Base-by-base conservation (phyloP, 345 rosid species). In the Salix dunnii region DNA sequence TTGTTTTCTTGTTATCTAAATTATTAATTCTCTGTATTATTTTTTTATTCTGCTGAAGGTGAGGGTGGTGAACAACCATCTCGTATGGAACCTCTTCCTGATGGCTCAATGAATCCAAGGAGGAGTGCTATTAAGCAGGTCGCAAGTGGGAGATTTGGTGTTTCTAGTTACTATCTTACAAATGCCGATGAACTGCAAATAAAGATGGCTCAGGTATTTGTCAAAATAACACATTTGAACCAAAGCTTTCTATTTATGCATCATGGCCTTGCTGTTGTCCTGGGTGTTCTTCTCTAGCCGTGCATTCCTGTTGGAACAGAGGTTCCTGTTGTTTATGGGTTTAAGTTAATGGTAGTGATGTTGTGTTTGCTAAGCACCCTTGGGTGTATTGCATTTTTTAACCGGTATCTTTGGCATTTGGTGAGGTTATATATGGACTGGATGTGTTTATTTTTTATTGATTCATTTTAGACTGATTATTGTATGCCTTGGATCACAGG, bases 101-200 rank as follows among this genome's bases (percentile, higher is more conserved):
- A 92, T 85, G 99, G 99, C 80, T 90, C 97, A 65, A 88, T 61
- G 87, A 96, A 96, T 77, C 98, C 97, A 40, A 89, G 88, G 85
- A 91, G 97, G 83, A 96, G 99, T 81, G 90, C 99, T 23, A 96
- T 96, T 82, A 96, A 96, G 89, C 99, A 96, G 79, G 94, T 96
- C 78, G 99, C 99, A 11, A 96, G 99, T 85, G 99, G 99, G 75
- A 89, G 98, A 88, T 96, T 96, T 84, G 99, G 99, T n/a, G 99
- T 96, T 76, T 94, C 99, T 5, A 96, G 97, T 82, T 96, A 92
- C 81, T 96, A 96, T 84, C 96, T 96, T n/a, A 92, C 98, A 30
- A 94, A 96, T 85, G 97, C 99, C 63, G 98, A 91, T 81, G 99
- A 96, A 85, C 82, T 96, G 68, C 99, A 96, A 80, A 96, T 96